Conservation (phyloP, 1,284 basidiomycete genomes). For the Peniophora sp. region DNA sequence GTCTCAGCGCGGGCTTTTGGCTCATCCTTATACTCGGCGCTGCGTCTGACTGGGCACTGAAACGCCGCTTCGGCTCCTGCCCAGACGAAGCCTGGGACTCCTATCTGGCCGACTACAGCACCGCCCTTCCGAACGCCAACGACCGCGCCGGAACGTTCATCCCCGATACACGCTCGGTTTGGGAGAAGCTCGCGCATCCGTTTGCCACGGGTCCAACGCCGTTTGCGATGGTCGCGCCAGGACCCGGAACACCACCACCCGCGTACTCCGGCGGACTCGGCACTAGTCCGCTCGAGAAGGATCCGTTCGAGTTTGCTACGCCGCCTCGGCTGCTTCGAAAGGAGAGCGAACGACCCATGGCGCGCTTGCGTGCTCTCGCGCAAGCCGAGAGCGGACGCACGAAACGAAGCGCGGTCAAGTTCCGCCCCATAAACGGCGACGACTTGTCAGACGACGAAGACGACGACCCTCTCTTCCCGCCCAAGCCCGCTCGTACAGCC, state of each 20-base stretch:
- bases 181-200: slow-evolving; percentile 37
- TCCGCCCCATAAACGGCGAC: slow-evolving; percentile 31
- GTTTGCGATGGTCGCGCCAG: not conserved
- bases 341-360: slow-evolving; percentile 14
- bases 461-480: slow-evolving; percentile 11
- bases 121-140: slow-evolving; percentile 35
- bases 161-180: slow-evolving; percentile 38
- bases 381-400: slow-evolving; percentile 12
- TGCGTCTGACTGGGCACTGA: slow-evolving; percentile 46
- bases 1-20: slow-evolving; percentile 47
- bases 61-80: slow-evolving; percentile 48
- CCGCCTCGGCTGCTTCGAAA: slow-evolving; percentile 13
- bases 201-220: slow-evolving; percentile 10
- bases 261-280: not conserved
- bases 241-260: too few species aligned
- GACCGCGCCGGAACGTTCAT: slow-evolving; percentile 32
- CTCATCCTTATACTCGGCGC: slow-evolving; percentile 42
- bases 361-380: slow-evolving; percentile 5
- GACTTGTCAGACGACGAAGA: slow-evolving; percentile 18
- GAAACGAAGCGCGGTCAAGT: slow-evolving; percentile 40
- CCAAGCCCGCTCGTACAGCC: slow-evolving; percentile 2
- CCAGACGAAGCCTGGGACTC: slow-evolving; percentile 68
- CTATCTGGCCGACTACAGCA: slow-evolving; percentile 52
- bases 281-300: slow-evolving; percentile 1
- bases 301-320: slow-evolving; percentile 6